Percentiles rank a stretch among this genome's conserved stretches.
Conservation (phyloP, 768 basidiomycete genomes). For the Albatrellus ellisii region DNA sequence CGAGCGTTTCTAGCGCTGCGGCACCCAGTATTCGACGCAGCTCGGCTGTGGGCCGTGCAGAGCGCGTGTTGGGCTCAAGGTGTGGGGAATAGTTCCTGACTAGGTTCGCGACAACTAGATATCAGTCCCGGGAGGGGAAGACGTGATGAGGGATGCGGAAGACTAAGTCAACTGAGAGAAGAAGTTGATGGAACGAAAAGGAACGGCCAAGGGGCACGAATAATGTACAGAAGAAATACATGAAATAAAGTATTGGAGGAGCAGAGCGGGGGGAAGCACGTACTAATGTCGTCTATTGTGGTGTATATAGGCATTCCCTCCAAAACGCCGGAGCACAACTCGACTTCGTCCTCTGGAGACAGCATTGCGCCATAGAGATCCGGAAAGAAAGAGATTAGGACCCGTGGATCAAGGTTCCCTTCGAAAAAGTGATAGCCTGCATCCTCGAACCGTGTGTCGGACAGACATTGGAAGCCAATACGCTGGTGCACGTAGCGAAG, state of each 20-base stretch:
- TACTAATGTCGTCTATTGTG: conserved; percentile 76
- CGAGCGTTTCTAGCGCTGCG: conserved; percentile 68
- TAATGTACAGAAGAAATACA: not conserved
- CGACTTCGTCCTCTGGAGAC: conserved; percentile 36
- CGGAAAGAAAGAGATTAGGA: conserved; percentile 72
- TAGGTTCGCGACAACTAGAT: conserved; percentile 75
- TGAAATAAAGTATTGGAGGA: too few species aligned
- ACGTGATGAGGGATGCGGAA: conserved; percentile 15
- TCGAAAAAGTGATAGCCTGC: conserved; percentile 68
- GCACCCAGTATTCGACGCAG: conserved; percentile 47
- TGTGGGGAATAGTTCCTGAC: conserved; percentile 88
- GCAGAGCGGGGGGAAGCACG: conserved; percentile 27
- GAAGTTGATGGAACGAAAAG: conserved; percentile 13
- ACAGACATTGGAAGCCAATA: conserved; percentile 67
- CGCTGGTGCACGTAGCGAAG: conserved; percentile 70
- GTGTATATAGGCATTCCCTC: conserved; percentile 56
- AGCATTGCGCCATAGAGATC: conserved; percentile 60
- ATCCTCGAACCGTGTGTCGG: conserved; percentile 73
- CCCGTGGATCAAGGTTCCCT: conserved; percentile 73
- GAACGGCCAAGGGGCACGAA: conserved; percentile 3
- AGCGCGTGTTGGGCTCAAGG: conserved; percentile 52
- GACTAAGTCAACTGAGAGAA: conserved; percentile 14
- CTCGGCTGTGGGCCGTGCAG: conserved; percentile 59
- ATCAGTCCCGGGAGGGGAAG: conserved; percentile 46
- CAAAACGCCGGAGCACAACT: conserved; percentile 65